Evolutionary conservation across 2,329 filamentous ascomycete species (phyloP).

Genomic region (Neonectria faginata): DNA sequence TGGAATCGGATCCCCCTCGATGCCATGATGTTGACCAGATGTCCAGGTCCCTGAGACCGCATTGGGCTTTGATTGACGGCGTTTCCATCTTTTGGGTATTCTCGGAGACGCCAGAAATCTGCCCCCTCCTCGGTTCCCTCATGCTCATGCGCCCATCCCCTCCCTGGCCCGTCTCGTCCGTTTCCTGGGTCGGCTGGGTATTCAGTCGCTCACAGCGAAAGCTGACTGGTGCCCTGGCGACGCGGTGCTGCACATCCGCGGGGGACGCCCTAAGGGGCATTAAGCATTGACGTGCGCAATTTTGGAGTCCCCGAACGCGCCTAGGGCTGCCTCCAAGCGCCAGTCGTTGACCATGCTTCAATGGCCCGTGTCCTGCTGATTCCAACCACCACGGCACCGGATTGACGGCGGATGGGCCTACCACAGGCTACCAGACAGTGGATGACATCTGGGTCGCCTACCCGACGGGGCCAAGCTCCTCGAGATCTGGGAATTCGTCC

Average conservation of each 20-base stretch:
- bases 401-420: conserved; percentile 10
- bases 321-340: conserved; percentile 41
- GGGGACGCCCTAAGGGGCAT: conserved; percentile 33
- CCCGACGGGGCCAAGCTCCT: conserved; percentile 14
- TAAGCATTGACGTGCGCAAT: conserved; percentile 44
- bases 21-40: conserved; percentile 35
- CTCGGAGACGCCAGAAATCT: conserved; percentile 14
- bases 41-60: conserved; percentile 35
- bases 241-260: conserved; percentile 24
- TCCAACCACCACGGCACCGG: conserved; percentile 7
- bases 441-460: conserved; percentile 3
- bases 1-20: conserved; percentile 41
- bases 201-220: conserved; percentile 6
- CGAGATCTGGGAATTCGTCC: conserved; percentile 26
- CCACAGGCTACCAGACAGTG: neutral
- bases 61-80: conserved; percentile 27
- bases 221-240: conserved; percentile 34
- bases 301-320: conserved; percentile 39
- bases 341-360: conserved; percentile 26
- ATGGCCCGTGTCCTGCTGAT: conserved; percentile 24
- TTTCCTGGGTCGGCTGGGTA: conserved; percentile 15
- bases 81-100: conserved; percentile 30
- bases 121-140: conserved; percentile 21
- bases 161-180: conserved; percentile 22
- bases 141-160: conserved; percentile 38